phyloP scores from a whole-genome alignment of 2,329 filamentous ascomycete genomes.

The Colletotrichum somersetense region DNA sequence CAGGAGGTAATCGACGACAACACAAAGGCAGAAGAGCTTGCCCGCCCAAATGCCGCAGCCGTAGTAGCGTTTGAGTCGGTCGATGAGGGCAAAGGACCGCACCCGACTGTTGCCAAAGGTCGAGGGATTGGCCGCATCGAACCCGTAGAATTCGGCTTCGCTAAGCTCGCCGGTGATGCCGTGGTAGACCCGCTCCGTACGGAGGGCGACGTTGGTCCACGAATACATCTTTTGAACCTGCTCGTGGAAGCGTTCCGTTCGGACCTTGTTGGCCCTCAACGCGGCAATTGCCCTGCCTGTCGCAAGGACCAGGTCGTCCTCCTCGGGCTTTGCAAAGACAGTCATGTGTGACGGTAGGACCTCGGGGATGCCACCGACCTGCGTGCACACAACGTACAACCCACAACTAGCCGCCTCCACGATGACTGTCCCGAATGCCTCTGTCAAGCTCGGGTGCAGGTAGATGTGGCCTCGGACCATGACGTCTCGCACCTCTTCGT shows the following conservation, averaged over 20 bases:
- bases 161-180: conserved; percentile 89
- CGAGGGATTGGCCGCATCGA: conserved; percentile 72
- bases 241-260: conserved; percentile 94
- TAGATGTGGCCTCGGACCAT: conserved; percentile 99
- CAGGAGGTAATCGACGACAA: conserved; percentile 92
- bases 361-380: conserved; percentile 96
- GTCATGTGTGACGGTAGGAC: conserved; percentile 98
- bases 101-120: conserved; percentile 80
- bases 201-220: conserved; percentile 94
- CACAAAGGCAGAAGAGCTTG: conserved; percentile 95
- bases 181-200: conserved; percentile 95
- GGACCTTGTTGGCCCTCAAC: conserved; percentile 85
- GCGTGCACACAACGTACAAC: conserved; percentile 95
- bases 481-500: conserved; percentile 96
- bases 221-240: conserved; percentile 99
- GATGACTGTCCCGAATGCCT: conserved; percentile 97
- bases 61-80: conserved; percentile 95
- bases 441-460: conserved; percentile 92
- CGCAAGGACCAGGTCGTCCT: conserved; percentile 91
- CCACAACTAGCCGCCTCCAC: conserved; percentile 97
- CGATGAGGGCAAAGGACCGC: conserved; percentile 92
- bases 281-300: conserved; percentile 91
- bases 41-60: conserved; percentile 99
- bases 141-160: conserved; percentile 90
- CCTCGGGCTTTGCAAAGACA: conserved; percentile 94